A percentile compares a stretch with the other conserved stretches of the same genome.
Evolutionary conservation across 2,329 filamentous ascomycete species (phyloP).

Genomic region (Leptographium lundbergii): DNA sequence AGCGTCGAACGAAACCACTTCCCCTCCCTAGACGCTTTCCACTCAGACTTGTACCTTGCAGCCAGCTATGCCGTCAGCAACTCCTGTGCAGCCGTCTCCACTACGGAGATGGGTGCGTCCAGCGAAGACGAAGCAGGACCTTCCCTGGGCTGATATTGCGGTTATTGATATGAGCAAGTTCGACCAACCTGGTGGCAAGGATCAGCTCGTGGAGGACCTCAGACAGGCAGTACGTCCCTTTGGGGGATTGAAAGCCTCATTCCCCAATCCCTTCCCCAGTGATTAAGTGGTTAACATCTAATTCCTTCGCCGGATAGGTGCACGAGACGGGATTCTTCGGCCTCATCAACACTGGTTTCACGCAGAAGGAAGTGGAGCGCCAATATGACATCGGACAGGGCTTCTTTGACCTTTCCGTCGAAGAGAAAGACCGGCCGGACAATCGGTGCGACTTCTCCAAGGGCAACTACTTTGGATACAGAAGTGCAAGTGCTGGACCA

Average conservation of each 20-base stretch:
- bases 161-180: slow-evolving; percentile 36
- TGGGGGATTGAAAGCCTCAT: too few relatives aligned
- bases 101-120: too few relatives aligned
- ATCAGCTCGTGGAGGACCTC: slow-evolving; percentile 20
- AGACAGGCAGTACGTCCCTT: slow-evolving; percentile 32
- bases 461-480: slow-evolving; percentile 32
- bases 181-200: slow-evolving; percentile 35
- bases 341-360: slow-evolving; percentile 20
- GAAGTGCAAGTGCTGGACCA: slow-evolving; percentile 22
- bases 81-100: too few relatives aligned
- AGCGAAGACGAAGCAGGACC: too few relatives aligned
- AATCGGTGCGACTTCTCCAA: slow-evolving; percentile 13
- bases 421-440: slow-evolving; percentile 20
- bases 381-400: slow-evolving; percentile 38
- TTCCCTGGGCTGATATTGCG: too few relatives aligned
- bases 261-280: too few relatives aligned
- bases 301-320: slow-evolving; percentile 25
- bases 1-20: too few relatives aligned
- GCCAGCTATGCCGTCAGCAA: too few relatives aligned
- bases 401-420: slow-evolving; percentile 33
- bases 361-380: slow-evolving; percentile 22
- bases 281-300: too few relatives aligned
- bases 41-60: too few relatives aligned
- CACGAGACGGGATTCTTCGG: slow-evolving; percentile 28
- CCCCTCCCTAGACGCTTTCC: too few relatives aligned